Evolutionary conservation across 768 basidiomycete genomes (phyloP), one percentile per base, ranked within the genome.

Genomic region (Tephrocybe rancida): DNA sequence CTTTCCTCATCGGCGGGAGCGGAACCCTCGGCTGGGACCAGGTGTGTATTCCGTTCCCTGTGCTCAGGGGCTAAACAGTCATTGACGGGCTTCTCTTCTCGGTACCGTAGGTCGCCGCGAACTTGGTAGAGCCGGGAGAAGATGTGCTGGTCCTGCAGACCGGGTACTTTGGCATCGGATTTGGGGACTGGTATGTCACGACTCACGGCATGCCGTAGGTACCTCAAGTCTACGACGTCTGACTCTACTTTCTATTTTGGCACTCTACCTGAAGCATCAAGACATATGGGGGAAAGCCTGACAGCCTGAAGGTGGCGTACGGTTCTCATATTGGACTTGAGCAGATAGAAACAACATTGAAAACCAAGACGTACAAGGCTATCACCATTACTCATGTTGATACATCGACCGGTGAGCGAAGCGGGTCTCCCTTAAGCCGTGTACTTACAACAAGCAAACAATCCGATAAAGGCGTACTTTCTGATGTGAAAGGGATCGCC

Each of bases 21-120:
- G 94, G 94, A 22, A 96, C 94, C 2, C 74, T 96, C 26, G 94
- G 94, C 14, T 96, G 93, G 92, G 92, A 95, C 64, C 87, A 86
- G 79, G 86, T 76, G 46, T 54, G 78, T 58, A 5, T 37, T n/a
- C 32, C 13, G 21, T 34, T 41, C 11, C 18, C 19, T 34, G 30
- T 19, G 45, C 14, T 42, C 10, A 9, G 9, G 29, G n/a, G 18
- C 50, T 5, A 53, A 34, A 14, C 18, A 7, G 35, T 41, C 9
- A 39, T 48, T n/a, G 38, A 27, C n/a, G 13, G 50, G 16, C 22
- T 19, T 44, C 14, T 21, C n/a, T 19, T 25, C 25, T 44, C 21
- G 26, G 5, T 22, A 8, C 39, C 46, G 19, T 60, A 90, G 83
- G 90, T 92, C 41, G 86, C 89, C 0, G 83, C 89, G 9, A 96